Base-by-base conservation (phyloP, 805 yeast genomes). In the Suhomyces sp. region DNA sequence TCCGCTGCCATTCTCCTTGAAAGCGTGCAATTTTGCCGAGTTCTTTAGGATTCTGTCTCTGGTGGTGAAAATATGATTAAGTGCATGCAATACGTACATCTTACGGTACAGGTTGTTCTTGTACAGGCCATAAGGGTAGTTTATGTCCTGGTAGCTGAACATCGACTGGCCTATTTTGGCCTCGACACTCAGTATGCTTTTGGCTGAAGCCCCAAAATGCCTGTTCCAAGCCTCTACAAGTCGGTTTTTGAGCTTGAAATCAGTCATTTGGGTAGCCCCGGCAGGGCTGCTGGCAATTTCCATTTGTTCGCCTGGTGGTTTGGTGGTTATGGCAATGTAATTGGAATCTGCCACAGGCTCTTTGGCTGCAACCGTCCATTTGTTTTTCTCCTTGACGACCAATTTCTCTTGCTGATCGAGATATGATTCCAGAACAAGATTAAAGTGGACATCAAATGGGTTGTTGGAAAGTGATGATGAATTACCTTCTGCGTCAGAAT, bases 31-130 rank as follows among this genome's bases (percentile, higher is more conserved):
- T 59, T 82, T 83, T 48, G 81, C 80, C 59, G 86, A 90, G 71
- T 94, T 86, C 65, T 87, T 88, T 60, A 93, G 61, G 15, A 93
- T 81, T n/a, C 85, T 73, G 68, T 91, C 97, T 63, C 97, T 80
- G 0, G 97, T 90, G 69, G 92, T 91, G 71, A 76, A 82, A 31
- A 94, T 71, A 67, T 93, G 99, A 62, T 94, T 93, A 51, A 91
- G 66, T 5, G 81, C 79, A 71, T 93, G 99, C 54, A 88, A 64
- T 0, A 78, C 66, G 68, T 88, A 88, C 35, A 88, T 67, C 55
- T 82, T 82, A 62, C 85, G 82, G 62, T 91, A 82, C 2, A 70
- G 60, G 13, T 76, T 78, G 55, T 83, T 82, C n/a, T 76, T 72
- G 64, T 73, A 76, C 6, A 76, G 69, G 40, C 78, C 70, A 56